Base-by-base conservation (phyloP, 257 asterid genomes). In the Echites panduratus region DNA sequence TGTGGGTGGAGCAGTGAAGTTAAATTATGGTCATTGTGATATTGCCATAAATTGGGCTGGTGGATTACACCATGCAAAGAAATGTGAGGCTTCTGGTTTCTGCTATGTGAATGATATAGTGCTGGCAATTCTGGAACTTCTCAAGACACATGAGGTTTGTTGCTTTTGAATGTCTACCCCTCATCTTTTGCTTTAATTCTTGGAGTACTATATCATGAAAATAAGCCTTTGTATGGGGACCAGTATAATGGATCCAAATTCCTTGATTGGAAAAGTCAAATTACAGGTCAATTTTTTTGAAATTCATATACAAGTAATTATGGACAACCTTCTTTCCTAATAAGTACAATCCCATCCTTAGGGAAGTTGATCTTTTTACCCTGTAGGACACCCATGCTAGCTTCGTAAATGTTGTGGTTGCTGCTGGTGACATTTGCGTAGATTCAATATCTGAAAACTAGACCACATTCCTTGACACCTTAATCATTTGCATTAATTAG, bases 61-160 rank as follows among this genome's bases (percentile, higher is more conserved):
- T 71, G 85, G 88, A 13, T 79, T 81, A 68, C 88, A 84, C 41
- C 85, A 84, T 70, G 88, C 88, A 4, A 84, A 84, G 70, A 81
- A 79, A 68, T 63, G 85, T 11, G 85, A 77, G 82, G 88, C 84
- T 11, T 81, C 81, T 7, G 85, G 84, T 48, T 81, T 84, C 70
- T 81, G 84, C 76, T 84, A 84, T 66, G 85, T 84, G 48, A 84
- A 84, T 70, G 88, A 84, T 53, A 84, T 84, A 20, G 88, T 84
- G 70, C 79, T 84, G 40, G 84, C 80, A 38, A 84, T 84, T 77
- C 56, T 84, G 48, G 85, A 79, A 76, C 84, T 84, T 62, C 88
- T 84, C 27, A 81, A 81, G 70, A 44, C 68, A 63, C 88, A 84
- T 12, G 77, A 73, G 85, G 88, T 81, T 71, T 17, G 76, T 70